Base-by-base conservation (phyloP, 371 early-diverging fungal species). In the Catenaria anguillulae region DNA sequence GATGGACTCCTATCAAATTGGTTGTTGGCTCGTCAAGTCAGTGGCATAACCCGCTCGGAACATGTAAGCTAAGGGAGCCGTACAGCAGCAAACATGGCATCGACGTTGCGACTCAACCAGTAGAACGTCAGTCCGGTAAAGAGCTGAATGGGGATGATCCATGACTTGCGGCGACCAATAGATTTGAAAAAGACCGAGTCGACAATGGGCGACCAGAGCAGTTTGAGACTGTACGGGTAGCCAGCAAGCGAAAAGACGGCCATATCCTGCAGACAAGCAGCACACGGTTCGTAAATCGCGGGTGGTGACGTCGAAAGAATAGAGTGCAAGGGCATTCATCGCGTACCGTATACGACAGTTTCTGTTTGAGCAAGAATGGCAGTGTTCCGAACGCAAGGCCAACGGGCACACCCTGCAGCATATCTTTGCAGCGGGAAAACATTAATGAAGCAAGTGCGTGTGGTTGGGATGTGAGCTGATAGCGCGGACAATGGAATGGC, bases 71-170 rank as follows among this genome's bases (percentile, higher is more conserved):
- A 43, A 15, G 43, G 23, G 23, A 23, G n/a, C n/a, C 63, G 31
- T 69, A 70, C 80, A 45, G 68, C 68, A n/a, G 67, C 74, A 77
- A 95, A 77, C 64, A 88, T 79, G 0, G 61, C 71, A 56, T 93
- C 93, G 60, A 93, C 85, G 45, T 79, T 66, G 24, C 70, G 67
- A 34, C 93, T 90, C 36, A 96, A 76, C 71, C 83, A 79, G 64
- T 84, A 73, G 62, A 94, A 86, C 64, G 87, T 63, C 5, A 82
- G 55, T 15, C 87, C 90, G 0, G 85, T 82, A 50, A 89, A 63
- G 15, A 89, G 77, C 67, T 96, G 95, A 60, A 95, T 93, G 15
- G 98, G 98, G n/a, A 95, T 82, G 60, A 97, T 96, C 98, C 98
- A 97, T 33, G 90, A 86, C 71, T 96, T 97, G 61, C 98, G 74